These are phyloP conservation scores for Coccomyxa sp. DNA, from an alignment of 139 green algal species.

Conservation along the genomic window DNA sequence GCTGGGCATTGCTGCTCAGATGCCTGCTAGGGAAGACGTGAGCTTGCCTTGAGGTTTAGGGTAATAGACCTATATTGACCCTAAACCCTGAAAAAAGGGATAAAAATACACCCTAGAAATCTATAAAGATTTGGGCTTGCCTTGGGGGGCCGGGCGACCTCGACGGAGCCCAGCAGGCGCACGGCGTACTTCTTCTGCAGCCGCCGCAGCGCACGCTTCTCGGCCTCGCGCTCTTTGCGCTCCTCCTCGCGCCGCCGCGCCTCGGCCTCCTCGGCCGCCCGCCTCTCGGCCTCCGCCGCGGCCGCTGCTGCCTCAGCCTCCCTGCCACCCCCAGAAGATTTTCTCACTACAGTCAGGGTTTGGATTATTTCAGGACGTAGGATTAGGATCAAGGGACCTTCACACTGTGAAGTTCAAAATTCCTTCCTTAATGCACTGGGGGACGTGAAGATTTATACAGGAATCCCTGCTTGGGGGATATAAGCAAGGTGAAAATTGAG, in stretches of 20 bases:
- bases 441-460: neutral
- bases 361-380: neutral
- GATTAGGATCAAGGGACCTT: neutral
- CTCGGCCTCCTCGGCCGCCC: conserved; percentile 8
- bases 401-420: neutral
- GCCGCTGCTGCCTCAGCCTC: conserved; percentile 21
- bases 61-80: too few relatives aligned
- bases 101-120: too few relatives aligned
- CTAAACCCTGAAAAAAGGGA: too few relatives aligned
- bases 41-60: too few relatives aligned
- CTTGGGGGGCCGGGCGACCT: conserved; percentile 19
- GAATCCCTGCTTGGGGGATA: too few relatives aligned
- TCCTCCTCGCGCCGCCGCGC: conserved; percentile 18
- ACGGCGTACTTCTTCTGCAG: conserved; percentile 28
- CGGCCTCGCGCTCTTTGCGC: conserved; percentile 4
- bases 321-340: too few relatives aligned
- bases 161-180: conserved; percentile 25
- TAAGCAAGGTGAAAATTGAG: too few relatives aligned
- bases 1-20: too few relatives aligned
- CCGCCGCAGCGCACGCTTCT: conserved; percentile 13
- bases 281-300: conserved; percentile 23
- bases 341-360: too few relatives aligned
- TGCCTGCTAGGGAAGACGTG: too few relatives aligned
- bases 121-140: too few relatives aligned
- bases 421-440: neutral